Evolutionary conservation across 345 rosid genomes (phyloP), one percentile per base, ranked within the genome.

Genomic region (Hevea brasiliensis): DNA sequence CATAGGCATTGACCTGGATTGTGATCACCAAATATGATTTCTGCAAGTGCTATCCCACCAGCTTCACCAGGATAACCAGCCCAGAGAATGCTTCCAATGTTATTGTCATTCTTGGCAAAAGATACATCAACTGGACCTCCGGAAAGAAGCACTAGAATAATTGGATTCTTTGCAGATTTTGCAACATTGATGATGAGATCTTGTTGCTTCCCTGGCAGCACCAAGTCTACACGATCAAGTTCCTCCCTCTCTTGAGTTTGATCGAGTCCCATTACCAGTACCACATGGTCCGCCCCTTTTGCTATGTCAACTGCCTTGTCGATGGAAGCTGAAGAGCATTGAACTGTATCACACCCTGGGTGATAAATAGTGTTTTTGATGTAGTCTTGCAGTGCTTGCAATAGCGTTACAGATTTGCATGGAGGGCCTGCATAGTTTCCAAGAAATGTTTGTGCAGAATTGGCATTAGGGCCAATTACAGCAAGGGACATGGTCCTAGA

Each of bases 31-130:
- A 90, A 90, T 56, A 94, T 82, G 82, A 92, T 81, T 76, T 94
- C 93, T n/a, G 95, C 87, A 29, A 90, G 84, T 8, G 98, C 97
- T 72, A 48, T 62, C 4, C 93, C 97, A 45, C 97, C 98, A 13
- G 81, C 92, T 83, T 94, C 91, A 47, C 97, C 97, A 0, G 97
- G 98, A 84, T 92, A 94, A 77, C 98, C 97, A 65, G 92, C 98
- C 97, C 98, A 94, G 57, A 94, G 56, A 64, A 94, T 90, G 77
- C 91, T 77, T 65, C 95, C 97, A 18, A 92, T 86, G 17, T 85
- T 87, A 14, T 53, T 55, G 51, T 86, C 86, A 15, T 78, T 8
- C 63, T 72, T 84, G 60, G 98, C 95, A 61, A 90, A 90, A 2
- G 90, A 81, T 35, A 94, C 21, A 72, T 94, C 98, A 0, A 92